These are phyloP conservation scores for Rhododendron vialii DNA, from an alignment of 148 eudicot genomes.

Conservation along the genomic window DNA sequence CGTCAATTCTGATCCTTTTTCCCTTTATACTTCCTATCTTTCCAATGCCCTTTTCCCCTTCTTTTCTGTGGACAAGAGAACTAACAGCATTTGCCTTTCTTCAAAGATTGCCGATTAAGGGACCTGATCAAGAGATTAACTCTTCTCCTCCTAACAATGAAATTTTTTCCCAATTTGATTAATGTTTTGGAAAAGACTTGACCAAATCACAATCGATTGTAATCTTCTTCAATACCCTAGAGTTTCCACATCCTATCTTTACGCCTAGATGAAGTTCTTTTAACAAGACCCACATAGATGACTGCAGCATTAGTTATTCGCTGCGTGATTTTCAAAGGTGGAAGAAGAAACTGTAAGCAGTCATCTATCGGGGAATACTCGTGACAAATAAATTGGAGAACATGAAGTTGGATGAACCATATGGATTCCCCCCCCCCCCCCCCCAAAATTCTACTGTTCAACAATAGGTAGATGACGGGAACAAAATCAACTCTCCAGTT, in stretches of 20 bases:
- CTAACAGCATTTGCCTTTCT: background rate
- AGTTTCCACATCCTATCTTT: background rate
- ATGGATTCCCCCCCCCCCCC: background rate
- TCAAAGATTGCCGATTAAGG: background rate
- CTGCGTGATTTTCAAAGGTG: background rate
- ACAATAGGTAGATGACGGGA: background rate
- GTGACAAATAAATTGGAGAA: background rate
- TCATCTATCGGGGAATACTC: background rate
- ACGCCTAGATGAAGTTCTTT: background rate
- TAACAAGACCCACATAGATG: background rate
- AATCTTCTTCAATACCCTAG: background rate
- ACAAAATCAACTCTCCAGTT: background rate
- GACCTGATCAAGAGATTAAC: background rate
- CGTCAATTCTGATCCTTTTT: background rate
- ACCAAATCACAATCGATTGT: background rate
- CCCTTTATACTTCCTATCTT: background rate
- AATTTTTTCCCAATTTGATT: background rate
- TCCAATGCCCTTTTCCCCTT: background rate
- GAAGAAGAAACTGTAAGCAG: background rate
- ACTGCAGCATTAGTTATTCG: background rate
- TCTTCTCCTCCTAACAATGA: background rate
- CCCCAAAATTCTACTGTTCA: background rate
- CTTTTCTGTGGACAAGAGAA: background rate
- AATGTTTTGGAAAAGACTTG: background rate
- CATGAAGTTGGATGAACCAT: background rate